These are phyloP conservation scores for Paramecium caudatum DNA, from an alignment of 73 alveolate genomes.

Conservation along the genomic window DNA sequence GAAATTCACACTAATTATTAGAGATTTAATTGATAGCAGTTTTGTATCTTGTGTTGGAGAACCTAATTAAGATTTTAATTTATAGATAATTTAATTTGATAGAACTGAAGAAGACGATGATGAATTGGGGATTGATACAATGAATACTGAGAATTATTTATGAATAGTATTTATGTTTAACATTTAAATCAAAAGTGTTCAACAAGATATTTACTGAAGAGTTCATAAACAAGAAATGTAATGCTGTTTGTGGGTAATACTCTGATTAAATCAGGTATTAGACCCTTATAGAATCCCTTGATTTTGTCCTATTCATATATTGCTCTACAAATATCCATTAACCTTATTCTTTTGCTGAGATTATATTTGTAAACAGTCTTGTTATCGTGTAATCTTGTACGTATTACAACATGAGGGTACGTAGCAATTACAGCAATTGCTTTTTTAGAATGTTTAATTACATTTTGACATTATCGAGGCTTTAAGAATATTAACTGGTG, in stretches of 20 bases:
- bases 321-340: not conserved
- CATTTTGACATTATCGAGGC: constrained; percentile 73
- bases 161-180: no score
- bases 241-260: constrained; percentile 71
- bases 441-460: not conserved
- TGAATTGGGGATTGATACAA: constrained; percentile 95
- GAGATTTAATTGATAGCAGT: constrained; percentile 43
- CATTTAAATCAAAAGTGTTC: constrained; percentile 43
- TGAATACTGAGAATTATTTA: constrained; percentile 90
- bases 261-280: constrained; percentile 74
- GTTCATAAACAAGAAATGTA: constrained; percentile 74
- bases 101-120: constrained; percentile 86
- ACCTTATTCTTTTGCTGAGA: not conserved
- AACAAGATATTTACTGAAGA: constrained; percentile 40
- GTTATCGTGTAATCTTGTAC: constrained; percentile 75
- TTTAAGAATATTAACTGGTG: constrained; percentile 64
- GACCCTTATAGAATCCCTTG: constrained; percentile 71
- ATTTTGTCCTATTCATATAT: constrained; percentile 52
- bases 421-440: constrained; percentile 62
- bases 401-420: constrained; percentile 70
- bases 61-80: constrained; percentile 14
- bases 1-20: not conserved
- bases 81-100: not conserved
- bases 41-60: constrained; percentile 1
- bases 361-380: constrained; percentile 24